Base-by-base conservation (phyloP, 2,329 filamentous ascomycete genomes). In the Didymella keratinophila region DNA sequence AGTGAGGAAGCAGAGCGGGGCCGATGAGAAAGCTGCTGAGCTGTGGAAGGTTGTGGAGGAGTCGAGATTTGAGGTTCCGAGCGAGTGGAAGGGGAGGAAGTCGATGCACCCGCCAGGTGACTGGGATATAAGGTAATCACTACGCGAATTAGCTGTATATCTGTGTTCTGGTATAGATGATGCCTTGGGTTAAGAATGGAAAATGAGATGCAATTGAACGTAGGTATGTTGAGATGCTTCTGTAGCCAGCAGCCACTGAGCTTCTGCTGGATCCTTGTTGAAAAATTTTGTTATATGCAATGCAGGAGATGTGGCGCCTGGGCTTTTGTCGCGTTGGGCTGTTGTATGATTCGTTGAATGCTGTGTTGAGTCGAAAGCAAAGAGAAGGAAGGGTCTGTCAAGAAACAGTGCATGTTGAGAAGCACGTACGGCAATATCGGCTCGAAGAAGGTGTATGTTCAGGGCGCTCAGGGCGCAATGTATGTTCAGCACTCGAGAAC, bases 331-430 rank as follows among this genome's bases (percentile, higher is more conserved):
- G 56, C 56, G 50, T 54, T 54, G 50, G 50, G 56, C 32, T 51
- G 23, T 28, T 14, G n/a, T n/a, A 20, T 36, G 45, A 10, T 12
- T 21, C 46, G 34, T 52, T 42, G 43, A 36, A 46, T 18, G 46
- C 41, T 43, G 21, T 25, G 12, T 16, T 10, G 41, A 3, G 12
- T 43, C 16, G 37, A 10, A 11, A 20, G n/a, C 5, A 20, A n/a
- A 12, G 48, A 11, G 25, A 23, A 18, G 45, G 12, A 43, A 9
- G 32, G 32, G 32, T n/a, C 18, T 8, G 36, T 58, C 39, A 61
- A 20, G 42, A 58, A 36, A 58, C 48, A 18, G 55, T 63, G 58
- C 65, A 66, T 56, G 63, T 57, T 65, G 62, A 63, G 57, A 63
- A 58, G 49, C 60, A 67, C 53, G 54, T 51, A 43, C 27, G 25